Evolutionary conservation across 176 grass and related monocot genomes (phyloP), one percentile per base, ranked within the genome.

Genomic region (Juncus inflexus): DNA sequence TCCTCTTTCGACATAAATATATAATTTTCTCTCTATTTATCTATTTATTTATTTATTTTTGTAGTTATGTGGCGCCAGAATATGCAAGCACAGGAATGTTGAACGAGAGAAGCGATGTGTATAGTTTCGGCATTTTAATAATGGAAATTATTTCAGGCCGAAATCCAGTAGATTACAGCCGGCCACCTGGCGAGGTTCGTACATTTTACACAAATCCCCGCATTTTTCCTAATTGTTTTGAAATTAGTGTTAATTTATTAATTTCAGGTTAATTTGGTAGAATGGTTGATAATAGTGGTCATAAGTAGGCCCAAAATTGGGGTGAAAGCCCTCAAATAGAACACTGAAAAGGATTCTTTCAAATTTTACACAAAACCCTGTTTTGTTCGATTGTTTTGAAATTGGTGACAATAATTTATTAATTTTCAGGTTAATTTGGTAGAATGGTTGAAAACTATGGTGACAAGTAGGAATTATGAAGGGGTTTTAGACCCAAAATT

Each of bases 71-170:
- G 61, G 95, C 95, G 9, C 95, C 95, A 9, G 95, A 99, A 42
- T 99, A 99, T 53, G 95, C 95, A 8, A 99, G 95, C 61, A 99
- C 95, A 0, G 95, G 95, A 12, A 99, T 99, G 95, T 54, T 99
- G 52, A 99, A 84, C 7, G 95, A 99, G 80, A 70, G 85, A 72
- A 99, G 89, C 50, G 95, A 99, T 60, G 89, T 99, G 49, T 99
- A 99, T 75, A 99, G 95, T 78, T 99, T 99, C 39, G 95, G 95
- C 7, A 82, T 99, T 59, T 80, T 99, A 5, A 80, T 99, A 12
- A 92, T 99, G 95, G 95, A 94, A 78, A 86, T 90, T 12, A 90
- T 99, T 71, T 92, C 94, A 3, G 95, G 95, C 15, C 80, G 85
- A 73, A 74, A 73, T 73, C 95, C 95, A 4, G 95, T 99, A 16